Percentiles rank a stretch among this genome's conserved stretches.
These are phyloP conservation scores for Chlamydomonas incerta DNA, from an alignment of 139 green algal genomes.

Conservation along the genomic window DNA sequence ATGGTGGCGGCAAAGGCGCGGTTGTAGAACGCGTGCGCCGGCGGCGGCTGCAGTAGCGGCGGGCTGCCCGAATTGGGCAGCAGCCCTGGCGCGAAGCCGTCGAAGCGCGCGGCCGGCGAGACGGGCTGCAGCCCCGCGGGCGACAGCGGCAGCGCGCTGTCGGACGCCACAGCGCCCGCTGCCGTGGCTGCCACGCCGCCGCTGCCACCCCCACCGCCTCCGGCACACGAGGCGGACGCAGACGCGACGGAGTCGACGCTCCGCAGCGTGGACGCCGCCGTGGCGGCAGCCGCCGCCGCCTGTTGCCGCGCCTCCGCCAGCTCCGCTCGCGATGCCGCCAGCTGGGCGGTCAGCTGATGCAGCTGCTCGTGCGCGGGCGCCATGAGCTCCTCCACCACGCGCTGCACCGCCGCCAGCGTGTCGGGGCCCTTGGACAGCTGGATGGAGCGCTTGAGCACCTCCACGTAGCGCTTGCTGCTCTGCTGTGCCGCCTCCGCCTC, in stretches of 20 bases:
- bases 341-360: neutral
- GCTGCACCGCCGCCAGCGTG: neutral
- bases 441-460: slow-evolving; percentile 29
- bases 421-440: neutral
- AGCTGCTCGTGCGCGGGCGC: neutral
- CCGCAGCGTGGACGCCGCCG: too few relatives aligned
- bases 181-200: neutral
- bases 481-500: neutral
- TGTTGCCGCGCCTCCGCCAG: neutral
- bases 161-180: neutral
- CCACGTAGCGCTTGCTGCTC: slow-evolving; percentile 5
- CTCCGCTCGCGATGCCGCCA: neutral
- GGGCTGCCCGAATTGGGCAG: neutral
- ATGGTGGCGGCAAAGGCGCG: slow-evolving; percentile 4
- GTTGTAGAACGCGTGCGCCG: slow-evolving; percentile 3
- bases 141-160: neutral
- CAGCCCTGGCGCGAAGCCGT: slow-evolving; percentile 7
- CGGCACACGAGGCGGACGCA: neutral
- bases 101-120: slow-evolving; percentile 3
- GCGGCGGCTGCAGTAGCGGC: slow-evolving; percentile 7
- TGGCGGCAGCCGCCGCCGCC: neutral
- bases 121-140: neutral
- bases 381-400: slow-evolving; percentile 10
- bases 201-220: neutral
- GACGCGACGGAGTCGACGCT: neutral